Base-by-base conservation (phyloP, 257 asterid species). In the Solanum arcanum region DNA sequence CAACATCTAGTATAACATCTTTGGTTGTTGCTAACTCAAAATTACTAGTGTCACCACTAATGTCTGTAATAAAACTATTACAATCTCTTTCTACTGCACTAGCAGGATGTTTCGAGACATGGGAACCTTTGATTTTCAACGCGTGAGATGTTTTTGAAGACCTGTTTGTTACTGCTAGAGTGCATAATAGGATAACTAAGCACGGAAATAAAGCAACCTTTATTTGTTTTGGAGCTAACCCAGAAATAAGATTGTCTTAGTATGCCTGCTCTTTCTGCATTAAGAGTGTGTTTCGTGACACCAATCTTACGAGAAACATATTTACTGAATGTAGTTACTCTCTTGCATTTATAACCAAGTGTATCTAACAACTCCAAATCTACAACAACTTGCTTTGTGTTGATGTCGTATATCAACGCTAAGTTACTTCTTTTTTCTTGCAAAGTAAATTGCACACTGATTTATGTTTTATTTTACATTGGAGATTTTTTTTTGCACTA, bases 141-240 rank as follows among this genome's bases (percentile, higher is more conserved):
- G 9, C 73, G 29, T 37, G 89, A 87, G 86, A 25, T 86, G 87
- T 78, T 86, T 84, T 86, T 56, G 86, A 88, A 76, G 90, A 91
- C 27, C 18, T 81, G 69, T 84, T 59, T 83, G 88, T 3, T 23
- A 90, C 87, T 52, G 69, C 73, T 12, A 82, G 72, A 74, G 90
- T 35, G 47, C 37, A 90, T 6, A 89, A 69, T 20, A 93, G 70
- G 86, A 88, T 64, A 80, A 81, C 41, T 60, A 94, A 70, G 87
- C 90, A 88, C 25, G 85, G 85, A 37, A 86, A 76, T n/a, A 35
- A 74, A 23, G 70, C 21, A 91, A 87, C 89, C 85, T 83, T 87
- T 84, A 87, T 90, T 52, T 83, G 9, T 6, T 5, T 69, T 44
- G 12, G 21, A 8, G 20, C 73, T 15, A 83, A 83, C 23, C 21